Evolutionary conservation across 257 asterid species (phyloP), one percentile per base, ranked within the genome.

Genomic region (Coffea canephora): DNA sequence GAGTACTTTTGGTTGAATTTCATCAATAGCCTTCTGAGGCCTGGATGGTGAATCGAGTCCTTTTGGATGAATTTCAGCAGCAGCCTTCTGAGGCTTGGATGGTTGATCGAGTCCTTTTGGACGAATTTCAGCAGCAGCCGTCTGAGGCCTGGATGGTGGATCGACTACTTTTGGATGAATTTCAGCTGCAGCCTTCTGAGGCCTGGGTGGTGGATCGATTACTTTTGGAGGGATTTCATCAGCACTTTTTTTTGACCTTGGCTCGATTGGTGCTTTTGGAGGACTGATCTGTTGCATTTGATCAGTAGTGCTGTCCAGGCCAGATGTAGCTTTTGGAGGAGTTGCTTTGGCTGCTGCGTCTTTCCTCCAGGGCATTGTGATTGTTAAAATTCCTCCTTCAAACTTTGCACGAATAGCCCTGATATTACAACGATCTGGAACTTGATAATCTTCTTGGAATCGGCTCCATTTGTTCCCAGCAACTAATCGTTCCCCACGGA

Each of bases 381-480:
- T 81, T 39, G 74, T 87, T 21, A 95, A 94, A 57, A 78, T 84
- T 70, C 91, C 98, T 64, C 87, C 90, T 46, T 88, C 90, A 66
- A 78, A 89, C 85, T 84, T 92, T 59, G 98, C 97, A 36, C 87
- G 89, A 31, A 90, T 79, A 0, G 88, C 85, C 69, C 83, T 83
- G 69, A 90, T 78, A 72, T 85, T 88, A 52, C 92, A 82, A 50
- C 81, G 78, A 65, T 86, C 91, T 1, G 98, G 96, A 69, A 89
- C 85, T 69, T 81, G 89, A 80, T 79, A 93, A 78, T 93, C 97
- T 81, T 93, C 97, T 62, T 57, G 87, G 65, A 95, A 95, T 0
- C 95, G 92, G 75, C 87, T 89, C 97, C 97, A 93, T 83, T 83
- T 89, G 85, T 89, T 95, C 25, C 91, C 96, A 0, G 87, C 89